Conservation (phyloP, 495 filamentous ascomycete genomes). For the Tuber brumale region DNA sequence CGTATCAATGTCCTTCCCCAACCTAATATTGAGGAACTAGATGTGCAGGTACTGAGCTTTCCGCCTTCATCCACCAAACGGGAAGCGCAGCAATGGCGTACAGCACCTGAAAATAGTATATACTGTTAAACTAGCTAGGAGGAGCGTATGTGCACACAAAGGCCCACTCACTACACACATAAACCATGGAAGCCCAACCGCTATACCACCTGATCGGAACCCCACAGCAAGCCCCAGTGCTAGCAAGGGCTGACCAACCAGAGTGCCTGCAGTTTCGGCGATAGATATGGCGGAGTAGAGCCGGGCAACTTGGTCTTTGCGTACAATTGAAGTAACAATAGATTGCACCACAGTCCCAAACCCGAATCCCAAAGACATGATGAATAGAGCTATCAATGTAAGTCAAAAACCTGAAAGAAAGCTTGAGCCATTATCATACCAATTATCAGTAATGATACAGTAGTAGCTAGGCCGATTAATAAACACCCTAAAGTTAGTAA, state of each 20-base stretch:
- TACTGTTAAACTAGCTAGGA: not conserved
- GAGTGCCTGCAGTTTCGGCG: slow-evolving; percentile 8
- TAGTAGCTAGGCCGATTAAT: slow-evolving; percentile 12
- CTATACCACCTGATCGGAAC: slow-evolving; percentile 2
- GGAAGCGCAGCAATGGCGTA: not conserved
- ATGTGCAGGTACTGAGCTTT: not conserved
- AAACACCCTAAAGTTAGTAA: not conserved
- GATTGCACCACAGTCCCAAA: slow-evolving; percentile 9
- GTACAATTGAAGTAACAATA: slow-evolving; percentile 12
- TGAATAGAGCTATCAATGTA: slow-evolving; percentile 10
- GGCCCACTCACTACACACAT: slow-evolving; percentile 9
- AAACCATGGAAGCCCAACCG: slow-evolving; percentile 3
- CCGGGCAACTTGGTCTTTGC: slow-evolving; percentile 4
- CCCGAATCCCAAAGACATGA: slow-evolving; percentile 10
- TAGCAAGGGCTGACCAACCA: slow-evolving; percentile 7
- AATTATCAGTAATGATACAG: slow-evolving; percentile 11
- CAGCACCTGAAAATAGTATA: not conserved
- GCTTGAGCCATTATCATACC: not conserved
- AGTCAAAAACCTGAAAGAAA: not conserved
- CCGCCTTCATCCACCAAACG: not conserved
- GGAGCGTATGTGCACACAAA: not conserved
- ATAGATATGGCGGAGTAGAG: slow-evolving; percentile 6
- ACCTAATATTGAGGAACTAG: not conserved
- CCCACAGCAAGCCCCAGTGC: slow-evolving; percentile 1
- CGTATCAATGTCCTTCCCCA: not conserved